Base-by-base conservation (phyloP, 1,139 yeast species). In the Geotrichum reessii region DNA sequence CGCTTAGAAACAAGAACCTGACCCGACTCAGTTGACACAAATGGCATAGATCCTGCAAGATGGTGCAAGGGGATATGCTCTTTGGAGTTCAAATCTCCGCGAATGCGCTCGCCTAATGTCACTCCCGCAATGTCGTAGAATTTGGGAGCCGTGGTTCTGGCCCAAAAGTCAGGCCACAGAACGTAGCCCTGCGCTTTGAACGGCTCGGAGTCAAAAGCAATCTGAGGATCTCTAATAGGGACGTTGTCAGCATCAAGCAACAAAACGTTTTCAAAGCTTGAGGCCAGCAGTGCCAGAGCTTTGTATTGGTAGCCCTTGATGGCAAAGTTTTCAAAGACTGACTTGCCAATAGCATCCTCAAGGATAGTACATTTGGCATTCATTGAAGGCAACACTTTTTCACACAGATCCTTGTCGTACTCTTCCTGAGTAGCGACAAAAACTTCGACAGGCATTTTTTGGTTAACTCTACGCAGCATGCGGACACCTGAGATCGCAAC, bases 121-220 rank as follows among this genome's bases (percentile, higher is more conserved):
- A 81, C 72, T 5, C 79, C 85, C 0, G 90, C 88, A 61, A 87
- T 80, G 12, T 83, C 81, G 70, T 85, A 87, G 68, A 77, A 88
- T 44, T 72, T 73, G 3, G 95, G 95, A 5, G 86, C 80, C 1
- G 87, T 84, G 0, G 89, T 81, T 64, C 95, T 77, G 65, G 80
- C 78, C 95, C 95, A 88, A 69, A 82, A 87, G 71, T 88, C 95
- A 3, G 95, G 93, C 92, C 95, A 87, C 31, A 86, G 74, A 3
- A 87, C 79, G 73, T 86, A 77, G 1, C 93, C 92, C 54, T 77
- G 72, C 22, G 77, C 67, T 47, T 71, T 71, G 71, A 78, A 87
- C 6, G 88, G 81, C 46, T 79, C 80, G 57, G 81, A 76, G 8
- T 76, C 75, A 66, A 87, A 83, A 1, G 86, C 69, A 24, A 69